phyloP scores from a whole-genome alignment of 768 basidiomycete species.

The Suillus alpinus region DNA sequence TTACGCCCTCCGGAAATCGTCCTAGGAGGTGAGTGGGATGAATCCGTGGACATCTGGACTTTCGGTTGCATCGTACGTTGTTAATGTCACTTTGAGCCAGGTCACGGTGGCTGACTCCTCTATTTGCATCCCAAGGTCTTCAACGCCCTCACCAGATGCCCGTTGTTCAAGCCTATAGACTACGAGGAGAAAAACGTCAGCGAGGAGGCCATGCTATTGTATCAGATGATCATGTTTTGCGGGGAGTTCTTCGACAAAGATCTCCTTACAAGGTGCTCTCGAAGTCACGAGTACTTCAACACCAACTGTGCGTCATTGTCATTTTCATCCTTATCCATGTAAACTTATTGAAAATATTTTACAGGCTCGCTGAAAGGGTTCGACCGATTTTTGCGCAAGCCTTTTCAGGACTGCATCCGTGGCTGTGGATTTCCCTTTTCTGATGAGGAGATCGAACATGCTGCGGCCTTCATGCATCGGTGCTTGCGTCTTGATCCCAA shows the following conservation, averaged over 20 bases:
- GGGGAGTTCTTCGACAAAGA: constrained; percentile 3
- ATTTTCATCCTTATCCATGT: background rate
- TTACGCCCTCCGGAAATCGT: constrained; percentile 25
- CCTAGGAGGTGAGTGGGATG: constrained; percentile 17
- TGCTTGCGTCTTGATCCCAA: constrained; percentile 10
- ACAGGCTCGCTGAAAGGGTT: constrained; percentile 4
- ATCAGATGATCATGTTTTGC: constrained; percentile 8
- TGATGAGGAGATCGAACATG: background rate
- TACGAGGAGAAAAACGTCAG: background rate
- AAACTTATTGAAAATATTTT: background rate
- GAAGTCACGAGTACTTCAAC: constrained; percentile 4
- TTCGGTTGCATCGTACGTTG: constrained; percentile 23
- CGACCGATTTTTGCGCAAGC: background rate
- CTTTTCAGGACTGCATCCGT: constrained; percentile 1
- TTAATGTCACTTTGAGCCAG: constrained; percentile 18
- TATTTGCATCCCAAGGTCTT: background rate
- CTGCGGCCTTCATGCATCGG: constrained; percentile 6
- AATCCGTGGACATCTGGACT: constrained; percentile 26
- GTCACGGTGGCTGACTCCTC: constrained; percentile 2
- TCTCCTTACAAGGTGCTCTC: background rate
- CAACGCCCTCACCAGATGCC: constrained; percentile 1
- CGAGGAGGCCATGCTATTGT: constrained; percentile 2
- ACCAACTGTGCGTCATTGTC: background rate
- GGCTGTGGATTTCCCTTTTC: background rate
- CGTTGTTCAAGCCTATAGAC: constrained; percentile 2